Evolutionary conservation across 805 yeast genomes (phyloP), one percentile per base, ranked within the genome.

Genomic region (Ogataea kodamae): DNA sequence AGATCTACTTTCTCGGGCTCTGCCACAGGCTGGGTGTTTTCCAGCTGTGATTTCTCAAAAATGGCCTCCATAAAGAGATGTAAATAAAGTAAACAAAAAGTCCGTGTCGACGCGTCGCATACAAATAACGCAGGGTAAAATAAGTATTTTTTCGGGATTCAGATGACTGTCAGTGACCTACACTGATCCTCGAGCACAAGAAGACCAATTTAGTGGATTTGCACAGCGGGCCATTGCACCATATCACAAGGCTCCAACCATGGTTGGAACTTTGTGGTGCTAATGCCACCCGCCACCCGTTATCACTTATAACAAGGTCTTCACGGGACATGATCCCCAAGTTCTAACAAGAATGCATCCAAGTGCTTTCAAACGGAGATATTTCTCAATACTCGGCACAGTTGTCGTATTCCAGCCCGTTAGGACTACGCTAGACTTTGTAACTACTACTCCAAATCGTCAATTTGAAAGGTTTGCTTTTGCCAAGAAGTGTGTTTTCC

Each of bases 201-300:
- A 8, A 25, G n/a, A n/a, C n/a, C n/a, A n/a, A n/a, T n/a, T n/a
- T n/a, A n/a, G n/a, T n/a, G 12, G 9, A 25, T 4, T 11, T 12
- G 16, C 6, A 4, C 5, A 9, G 16, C 24, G 8, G 12, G 7
- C 35, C 45, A 36, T 22, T 38, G 48, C 48, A 40, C 42, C 43
- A 36, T 35, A 40, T 40, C 48, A 38, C 42, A 32, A 22, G 33
- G 23, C 27, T 15, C 29, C 28, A n/a, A n/a, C n/a, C n/a, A n/a
- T n/a, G 27, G 29, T 28, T 20, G 11, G 14, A 23, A 19, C 36
- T 37, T 22, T 31, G 41, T 37, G 49, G 49, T 45, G 49, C 27
- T 30, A 22, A 33, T 26, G 37, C 42, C 45, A 33, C 45, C 35
- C 41, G 28, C 43, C 43, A 27, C 40, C 38, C 28, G 16, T 6